Evolutionary conservation across 257 asterid species (phyloP).

Genomic region (Nicotiana attenuata): DNA sequence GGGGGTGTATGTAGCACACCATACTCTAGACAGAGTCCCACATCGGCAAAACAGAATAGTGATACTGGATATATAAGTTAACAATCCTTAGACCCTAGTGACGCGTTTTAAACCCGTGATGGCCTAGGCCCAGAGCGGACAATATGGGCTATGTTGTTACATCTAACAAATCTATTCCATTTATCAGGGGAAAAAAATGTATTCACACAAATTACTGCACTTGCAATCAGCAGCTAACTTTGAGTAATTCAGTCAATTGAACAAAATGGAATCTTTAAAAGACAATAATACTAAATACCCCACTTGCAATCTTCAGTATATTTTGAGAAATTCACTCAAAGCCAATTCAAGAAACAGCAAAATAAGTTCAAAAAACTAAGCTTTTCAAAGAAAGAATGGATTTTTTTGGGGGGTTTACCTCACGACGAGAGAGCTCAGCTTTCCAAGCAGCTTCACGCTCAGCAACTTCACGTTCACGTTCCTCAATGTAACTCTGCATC

Average conservation of each 20-base stretch:
- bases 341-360: not conserved
- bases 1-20: too few relatives aligned
- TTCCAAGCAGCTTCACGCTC: conserved; percentile 99
- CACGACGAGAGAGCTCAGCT: conserved; percentile 98
- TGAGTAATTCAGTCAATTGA: not conserved
- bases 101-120: too few relatives aligned
- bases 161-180: not conserved
- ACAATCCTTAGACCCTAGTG: too few relatives aligned
- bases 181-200: not conserved
- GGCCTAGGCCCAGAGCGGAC: too few relatives aligned
- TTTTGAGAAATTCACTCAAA: not conserved
- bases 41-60: too few relatives aligned
- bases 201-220: not conserved
- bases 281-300: not conserved
- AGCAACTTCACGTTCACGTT: conserved; percentile 96
- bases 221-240: not conserved
- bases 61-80: too few relatives aligned
- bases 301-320: not conserved
- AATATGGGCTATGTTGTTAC: too few relatives aligned
- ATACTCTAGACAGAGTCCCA: too few relatives aligned
- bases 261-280: not conserved
- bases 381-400: not conserved
- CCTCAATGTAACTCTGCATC: conserved; percentile 98
- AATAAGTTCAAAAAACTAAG: not conserved
- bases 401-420: conserved; percentile 30